Percentiles rank a stretch among this genome's conserved stretches.
phyloP scores from a whole-genome alignment of 306 rosid genomes.

The Gastrolobium villosum region DNA sequence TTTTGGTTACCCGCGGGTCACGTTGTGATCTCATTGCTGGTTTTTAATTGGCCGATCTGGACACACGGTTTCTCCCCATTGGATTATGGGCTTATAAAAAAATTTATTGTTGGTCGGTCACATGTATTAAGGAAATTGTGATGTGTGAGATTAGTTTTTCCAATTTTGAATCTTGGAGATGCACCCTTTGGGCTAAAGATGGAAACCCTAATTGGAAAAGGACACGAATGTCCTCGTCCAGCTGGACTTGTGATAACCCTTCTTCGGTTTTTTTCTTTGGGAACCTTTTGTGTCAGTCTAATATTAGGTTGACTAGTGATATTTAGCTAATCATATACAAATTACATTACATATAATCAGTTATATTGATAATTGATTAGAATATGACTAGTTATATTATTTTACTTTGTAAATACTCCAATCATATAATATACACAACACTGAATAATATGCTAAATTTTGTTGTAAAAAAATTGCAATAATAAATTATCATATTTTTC shows the following conservation, averaged over 20 bases:
- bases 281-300: not conserved
- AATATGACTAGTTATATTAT: too few species aligned
- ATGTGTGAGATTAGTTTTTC: not conserved
- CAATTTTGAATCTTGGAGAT: constrained; percentile 45
- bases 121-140: not conserved
- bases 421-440: too few species aligned
- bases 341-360: too few species aligned
- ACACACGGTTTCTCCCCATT: constrained; percentile 2
- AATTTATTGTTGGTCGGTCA: constrained; percentile 51
- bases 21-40: constrained; percentile 1
- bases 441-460: too few species aligned
- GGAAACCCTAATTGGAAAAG: constrained; percentile 80
- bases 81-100: accelerated
- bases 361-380: too few species aligned
- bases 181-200: constrained; percentile 48
- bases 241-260: constrained; percentile 41
- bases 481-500: too few species aligned
- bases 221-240: constrained; percentile 65
- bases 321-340: too few species aligned
- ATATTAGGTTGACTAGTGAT: too few species aligned
- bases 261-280: constrained; percentile 42
- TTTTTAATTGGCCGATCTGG: constrained; percentile 3
- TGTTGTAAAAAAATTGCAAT: too few species aligned
- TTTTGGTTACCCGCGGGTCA: constrained; percentile 65
- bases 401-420: too few species aligned